Base-by-base conservation (phyloP, 108 stramenopile genomes). In the Skeletonema tropicum region DNA sequence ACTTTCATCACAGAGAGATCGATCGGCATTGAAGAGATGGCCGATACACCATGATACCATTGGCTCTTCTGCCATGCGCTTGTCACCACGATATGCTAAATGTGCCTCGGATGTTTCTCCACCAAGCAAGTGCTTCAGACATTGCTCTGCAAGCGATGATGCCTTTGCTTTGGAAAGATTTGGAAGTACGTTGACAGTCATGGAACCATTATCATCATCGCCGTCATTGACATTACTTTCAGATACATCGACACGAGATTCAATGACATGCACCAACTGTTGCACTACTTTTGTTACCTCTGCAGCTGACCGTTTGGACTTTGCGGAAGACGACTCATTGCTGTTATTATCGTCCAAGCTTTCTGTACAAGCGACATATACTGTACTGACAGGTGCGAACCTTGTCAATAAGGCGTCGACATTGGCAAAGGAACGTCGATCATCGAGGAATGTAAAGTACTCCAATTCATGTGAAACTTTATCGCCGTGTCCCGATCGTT, bases 381-480 rank as follows among this genome's bases (percentile, higher is more conserved):
- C 76, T 11, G 45, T 68, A 35, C 62, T 42, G 8, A 90, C 42
- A 3, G 73, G 80, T 23, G 81, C 66, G 67, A 89, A 64, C 46
- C 83, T 41, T 17, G 87, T 88, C 46, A 88, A 35, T 29, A 92
- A 62, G 30, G 88, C 86, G 66, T 92, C 91, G 25, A 90, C 52
- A 63, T 89, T 82, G n/a, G 89, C 85, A 73, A 87, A 89, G 14
- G 78, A 70, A 6, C 74, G 60, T 23, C 64, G 79, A 45, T 90
- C 88, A 52, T 93, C 92, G 48, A 82, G 70, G 42, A 90, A 90
- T 23, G 74, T 70, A 60, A 77, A 87, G 61, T 89, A 83, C 46
- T 75, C 63, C 36, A 90, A 57, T 26, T 77, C 79, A 70, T 87
- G 71, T 1, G 70, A 60, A 21, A 84, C 57, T 9, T 72, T 66